phyloP scores from a whole-genome alignment of 306 rosid species.

The Vigna trinervia region DNA sequence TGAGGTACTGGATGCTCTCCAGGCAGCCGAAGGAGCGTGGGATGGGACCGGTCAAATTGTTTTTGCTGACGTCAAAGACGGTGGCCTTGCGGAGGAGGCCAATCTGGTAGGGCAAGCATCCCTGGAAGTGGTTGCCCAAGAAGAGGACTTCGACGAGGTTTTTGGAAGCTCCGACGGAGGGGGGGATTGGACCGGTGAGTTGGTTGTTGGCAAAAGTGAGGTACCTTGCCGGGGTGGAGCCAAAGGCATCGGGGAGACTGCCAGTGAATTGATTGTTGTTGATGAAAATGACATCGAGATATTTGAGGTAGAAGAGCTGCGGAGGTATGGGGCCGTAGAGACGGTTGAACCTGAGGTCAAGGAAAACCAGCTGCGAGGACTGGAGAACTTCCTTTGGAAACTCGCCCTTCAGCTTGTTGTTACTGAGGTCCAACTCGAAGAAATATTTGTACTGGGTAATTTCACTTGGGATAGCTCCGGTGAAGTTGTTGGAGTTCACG shows the following conservation, averaged over 20 bases:
- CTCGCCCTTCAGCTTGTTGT: constrained; percentile 47
- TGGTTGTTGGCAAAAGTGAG: constrained; percentile 73
- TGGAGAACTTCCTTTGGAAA: constrained; percentile 54
- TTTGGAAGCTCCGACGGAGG: constrained; percentile 54
- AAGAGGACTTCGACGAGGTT: constrained; percentile 67
- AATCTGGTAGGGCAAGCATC: constrained; percentile 68
- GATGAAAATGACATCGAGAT: constrained; percentile 62
- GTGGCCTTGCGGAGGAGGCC: constrained; percentile 54
- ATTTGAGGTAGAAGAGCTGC: constrained; percentile 37
- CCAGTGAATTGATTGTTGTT: constrained; percentile 58
- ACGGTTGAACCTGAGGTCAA: constrained; percentile 70
- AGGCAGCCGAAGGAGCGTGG: constrained; percentile 70
- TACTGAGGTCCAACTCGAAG: constrained; percentile 75
- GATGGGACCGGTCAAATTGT: constrained; percentile 61
- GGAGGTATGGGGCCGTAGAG: constrained; percentile 49
- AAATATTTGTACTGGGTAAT: constrained; percentile 36
- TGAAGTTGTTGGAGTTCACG: constrained; percentile 72
- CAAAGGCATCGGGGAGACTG: constrained; percentile 54
- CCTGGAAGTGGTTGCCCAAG: constrained; percentile 52
- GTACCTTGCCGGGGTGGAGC: constrained; percentile 56
- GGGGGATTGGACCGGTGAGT: constrained; percentile 65
- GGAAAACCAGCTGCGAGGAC: constrained; percentile 50
- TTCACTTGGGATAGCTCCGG: constrained; percentile 23
- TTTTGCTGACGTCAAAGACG: constrained; percentile 61
- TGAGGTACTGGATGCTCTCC: constrained; percentile 42